Conservation (phyloP, 2,329 filamentous ascomycete species). For the Chaetomiaceae sp. region DNA sequence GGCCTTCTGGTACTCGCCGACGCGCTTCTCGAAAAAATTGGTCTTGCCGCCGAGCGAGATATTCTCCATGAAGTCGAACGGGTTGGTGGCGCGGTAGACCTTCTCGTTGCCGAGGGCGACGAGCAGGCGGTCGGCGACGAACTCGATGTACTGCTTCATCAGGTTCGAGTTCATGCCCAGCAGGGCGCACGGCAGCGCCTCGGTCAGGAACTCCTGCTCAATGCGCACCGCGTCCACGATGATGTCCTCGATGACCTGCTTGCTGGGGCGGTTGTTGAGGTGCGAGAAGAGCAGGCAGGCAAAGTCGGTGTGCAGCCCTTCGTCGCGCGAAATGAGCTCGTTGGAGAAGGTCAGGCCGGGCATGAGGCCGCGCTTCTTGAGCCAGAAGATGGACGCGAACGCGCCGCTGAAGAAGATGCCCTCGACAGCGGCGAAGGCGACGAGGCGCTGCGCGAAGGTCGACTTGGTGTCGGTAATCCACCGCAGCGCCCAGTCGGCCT, state of each 20-base stretch:
- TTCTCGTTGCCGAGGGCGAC: slow-evolving; percentile 91
- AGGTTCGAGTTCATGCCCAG: slow-evolving; percentile 96
- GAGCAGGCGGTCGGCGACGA: slow-evolving; percentile 92
- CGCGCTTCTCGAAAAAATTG: slow-evolving; percentile 99
- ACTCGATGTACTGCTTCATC: slow-evolving; percentile 99
- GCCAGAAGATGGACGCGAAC: slow-evolving; percentile 98
- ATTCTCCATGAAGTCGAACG: slow-evolving; percentile 99
- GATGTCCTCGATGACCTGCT: slow-evolving; percentile 74
- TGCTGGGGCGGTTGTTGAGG: slow-evolving; percentile 82
- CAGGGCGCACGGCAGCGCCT: slow-evolving; percentile 85
- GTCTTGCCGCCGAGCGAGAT: slow-evolving; percentile 98
- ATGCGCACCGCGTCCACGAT: slow-evolving; percentile 92
- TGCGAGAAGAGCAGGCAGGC: slow-evolving; percentile 97
- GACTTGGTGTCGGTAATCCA: slow-evolving; percentile 95
- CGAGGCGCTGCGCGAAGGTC: slow-evolving; percentile 89
- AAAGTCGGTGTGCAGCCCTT: slow-evolving; percentile 99
- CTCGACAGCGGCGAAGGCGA: slow-evolving; percentile 96
- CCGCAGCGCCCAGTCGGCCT: slow-evolving; percentile 93
- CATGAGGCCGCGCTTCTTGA: slow-evolving; percentile 99
- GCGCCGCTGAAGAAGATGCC: slow-evolving; percentile 99
- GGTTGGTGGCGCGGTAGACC: slow-evolving; percentile 86
- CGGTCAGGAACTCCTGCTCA: slow-evolving; percentile 96
- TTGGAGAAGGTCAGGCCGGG: slow-evolving; percentile 98
- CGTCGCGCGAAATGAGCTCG: slow-evolving; percentile 98
- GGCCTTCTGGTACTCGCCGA: slow-evolving; percentile 98